These are phyloP conservation scores for Raffaelea albimanens DNA, from an alignment of 2,329 filamentous ascomycete species.

Conservation along the genomic window DNA sequence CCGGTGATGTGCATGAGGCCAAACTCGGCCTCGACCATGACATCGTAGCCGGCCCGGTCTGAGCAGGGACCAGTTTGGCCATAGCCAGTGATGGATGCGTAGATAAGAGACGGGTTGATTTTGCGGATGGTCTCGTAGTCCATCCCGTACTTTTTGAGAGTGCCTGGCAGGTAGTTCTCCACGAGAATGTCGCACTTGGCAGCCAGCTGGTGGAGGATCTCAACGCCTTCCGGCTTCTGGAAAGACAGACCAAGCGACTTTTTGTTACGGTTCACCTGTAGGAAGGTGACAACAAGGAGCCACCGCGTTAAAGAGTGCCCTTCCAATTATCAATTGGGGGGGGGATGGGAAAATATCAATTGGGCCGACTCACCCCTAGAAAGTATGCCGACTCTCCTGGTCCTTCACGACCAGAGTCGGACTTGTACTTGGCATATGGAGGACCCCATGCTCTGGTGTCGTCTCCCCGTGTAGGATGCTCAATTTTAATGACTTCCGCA, in stretches of 20 bases:
- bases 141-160: slow-evolving; percentile 81
- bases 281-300: not conserved
- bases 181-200: slow-evolving; percentile 86
- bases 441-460: slow-evolving; percentile 96
- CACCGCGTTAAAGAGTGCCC: too few relatives aligned
- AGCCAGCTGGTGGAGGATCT: slow-evolving; percentile 77
- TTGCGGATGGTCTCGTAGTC: slow-evolving; percentile 73
- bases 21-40: slow-evolving; percentile 98
- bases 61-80: slow-evolving; percentile 91
- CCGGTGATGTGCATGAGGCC: slow-evolving; percentile 98
- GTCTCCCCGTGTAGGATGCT: slow-evolving; percentile 84
- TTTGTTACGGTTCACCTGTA: slow-evolving; percentile 89
- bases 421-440: slow-evolving; percentile 73
- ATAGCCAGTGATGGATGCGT: slow-evolving; percentile 94
- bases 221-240: slow-evolving; percentile 71
- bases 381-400: slow-evolving; percentile 95
- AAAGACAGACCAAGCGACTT: slow-evolving; percentile 90
- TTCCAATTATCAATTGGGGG: too few relatives aligned
- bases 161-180: slow-evolving; percentile 90
- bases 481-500: slow-evolving; percentile 94
- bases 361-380: slow-evolving; percentile 53
- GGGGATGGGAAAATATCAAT: too few relatives aligned
- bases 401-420: slow-evolving; percentile 48
- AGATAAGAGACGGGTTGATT: slow-evolving; percentile 81
- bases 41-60: slow-evolving; percentile 85